Evolutionary conservation across 1,284 basidiomycete genomes (phyloP).

Genomic region (Laetiporus sulphureus): DNA sequence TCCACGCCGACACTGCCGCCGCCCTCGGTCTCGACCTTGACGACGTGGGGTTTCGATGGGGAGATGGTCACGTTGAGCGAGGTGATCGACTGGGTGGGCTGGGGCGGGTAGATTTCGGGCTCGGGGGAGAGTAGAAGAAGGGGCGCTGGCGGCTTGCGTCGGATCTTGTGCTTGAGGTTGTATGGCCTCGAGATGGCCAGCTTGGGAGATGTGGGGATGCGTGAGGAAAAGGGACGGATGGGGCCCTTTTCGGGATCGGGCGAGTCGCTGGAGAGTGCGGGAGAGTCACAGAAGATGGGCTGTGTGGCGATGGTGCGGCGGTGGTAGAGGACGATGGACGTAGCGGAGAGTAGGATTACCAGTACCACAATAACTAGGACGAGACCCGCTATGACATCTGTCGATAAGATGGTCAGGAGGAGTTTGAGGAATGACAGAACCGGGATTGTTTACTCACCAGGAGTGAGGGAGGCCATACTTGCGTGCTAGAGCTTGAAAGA

Average conservation of each 20-base stretch:
- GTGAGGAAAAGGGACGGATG: not conserved
- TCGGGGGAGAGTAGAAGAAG: slow-evolving; percentile 1
- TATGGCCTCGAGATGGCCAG: slow-evolving; percentile 1
- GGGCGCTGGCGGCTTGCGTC: slow-evolving; percentile 1
- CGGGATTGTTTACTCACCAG: slow-evolving; percentile 5
- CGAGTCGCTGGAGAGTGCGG: not conserved
- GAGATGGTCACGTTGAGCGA: slow-evolving; percentile 15
- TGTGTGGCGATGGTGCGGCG: slow-evolving; percentile 4
- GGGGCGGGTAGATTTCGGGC: not conserved
- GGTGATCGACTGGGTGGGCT: slow-evolving; percentile 4
- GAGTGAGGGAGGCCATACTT: slow-evolving; percentile 6
- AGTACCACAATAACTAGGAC: slow-evolving; percentile 16
- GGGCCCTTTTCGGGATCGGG: slow-evolving; percentile 1
- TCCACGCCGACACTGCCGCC: slow-evolving; percentile 13
- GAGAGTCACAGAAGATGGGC: not conserved
- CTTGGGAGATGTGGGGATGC: not conserved
- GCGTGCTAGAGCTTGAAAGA: too few relatives aligned
- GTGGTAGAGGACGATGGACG: slow-evolving; percentile 16
- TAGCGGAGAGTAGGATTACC: slow-evolving; percentile 15
- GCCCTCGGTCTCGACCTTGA: slow-evolving; percentile 13
- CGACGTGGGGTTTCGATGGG: slow-evolving; percentile 11
- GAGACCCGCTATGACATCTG: slow-evolving; percentile 18
- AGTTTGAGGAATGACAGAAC: not conserved
- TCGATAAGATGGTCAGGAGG: not conserved
- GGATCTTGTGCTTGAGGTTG: not conserved